Evolutionary conservation across 2,329 filamentous ascomycete species (phyloP).

Genomic region (Microcyclospora tardicrescens): DNA sequence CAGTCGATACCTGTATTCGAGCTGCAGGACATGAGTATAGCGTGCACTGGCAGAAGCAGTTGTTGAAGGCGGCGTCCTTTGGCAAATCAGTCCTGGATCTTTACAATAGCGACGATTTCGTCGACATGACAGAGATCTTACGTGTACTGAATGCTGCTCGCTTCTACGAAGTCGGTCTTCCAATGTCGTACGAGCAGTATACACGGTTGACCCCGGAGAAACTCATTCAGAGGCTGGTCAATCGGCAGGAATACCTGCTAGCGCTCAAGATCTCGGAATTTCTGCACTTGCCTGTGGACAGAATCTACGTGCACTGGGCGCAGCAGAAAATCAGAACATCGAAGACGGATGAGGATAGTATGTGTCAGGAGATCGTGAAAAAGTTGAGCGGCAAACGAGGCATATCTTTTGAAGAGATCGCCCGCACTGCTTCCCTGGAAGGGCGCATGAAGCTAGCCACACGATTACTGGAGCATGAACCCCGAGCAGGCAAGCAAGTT

Average conservation of each 20-base stretch:
- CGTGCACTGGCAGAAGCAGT: slow-evolving; percentile 82
- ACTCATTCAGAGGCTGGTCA: slow-evolving; percentile 73
- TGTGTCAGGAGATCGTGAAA: slow-evolving; percentile 75
- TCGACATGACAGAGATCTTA: slow-evolving; percentile 92
- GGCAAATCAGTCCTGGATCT: slow-evolving; percentile 95
- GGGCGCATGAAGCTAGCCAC: slow-evolving; percentile 81
- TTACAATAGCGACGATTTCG: slow-evolving; percentile 97
- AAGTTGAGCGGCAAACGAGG: slow-evolving; percentile 77
- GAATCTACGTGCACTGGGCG: slow-evolving; percentile 94
- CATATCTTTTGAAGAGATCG: slow-evolving; percentile 92
- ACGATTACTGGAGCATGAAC: slow-evolving; percentile 82
- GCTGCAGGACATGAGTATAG: slow-evolving; percentile 88
- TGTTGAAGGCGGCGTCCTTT: slow-evolving; percentile 93
- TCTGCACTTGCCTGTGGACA: slow-evolving; percentile 70
- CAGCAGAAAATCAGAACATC: slow-evolving; percentile 71
- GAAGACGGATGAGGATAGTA: slow-evolving; percentile 71
- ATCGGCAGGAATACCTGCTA: slow-evolving; percentile 79
- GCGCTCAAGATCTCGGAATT: slow-evolving; percentile 82
- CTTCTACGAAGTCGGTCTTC: slow-evolving; percentile 81
- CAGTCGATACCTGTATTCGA: slow-evolving; percentile 85
- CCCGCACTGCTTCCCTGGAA: slow-evolving; percentile 85
- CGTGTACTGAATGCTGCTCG: slow-evolving; percentile 86
- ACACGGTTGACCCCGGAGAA: slow-evolving; percentile 79
- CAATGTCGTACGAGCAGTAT: slow-evolving; percentile 88
- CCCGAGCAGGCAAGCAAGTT: slow-evolving; percentile 88